Evolutionary conservation across 2,329 filamentous ascomycete genomes (phyloP).

Genomic region (Rutstroemia sydowiana): DNA sequence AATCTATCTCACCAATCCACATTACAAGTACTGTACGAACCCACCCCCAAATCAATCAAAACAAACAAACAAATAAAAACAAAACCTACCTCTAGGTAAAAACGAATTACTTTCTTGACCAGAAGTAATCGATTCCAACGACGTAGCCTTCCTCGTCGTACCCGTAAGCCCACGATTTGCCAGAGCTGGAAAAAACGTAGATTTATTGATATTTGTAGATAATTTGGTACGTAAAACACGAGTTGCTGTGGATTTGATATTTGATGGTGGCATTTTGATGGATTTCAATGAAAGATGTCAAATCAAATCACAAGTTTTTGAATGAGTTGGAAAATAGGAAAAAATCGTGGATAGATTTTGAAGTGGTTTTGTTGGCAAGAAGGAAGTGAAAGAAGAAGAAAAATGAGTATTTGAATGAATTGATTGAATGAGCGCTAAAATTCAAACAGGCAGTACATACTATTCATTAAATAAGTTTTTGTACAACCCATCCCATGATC

Average conservation of each 20-base stretch:
- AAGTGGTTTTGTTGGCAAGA: neutral
- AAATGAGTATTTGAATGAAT: neutral
- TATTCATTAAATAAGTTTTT: no score
- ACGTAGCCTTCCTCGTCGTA: slow-evolving; percentile 10
- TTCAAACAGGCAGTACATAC: no score
- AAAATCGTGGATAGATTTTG: no score
- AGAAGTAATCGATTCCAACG: neutral
- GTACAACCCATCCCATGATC: no score
- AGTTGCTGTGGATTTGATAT: neutral
- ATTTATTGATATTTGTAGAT: neutral
- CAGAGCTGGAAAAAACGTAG: neutral
- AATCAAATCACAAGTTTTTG: neutral
- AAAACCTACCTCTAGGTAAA: slow-evolving; percentile 5
- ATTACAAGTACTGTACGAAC: no score
- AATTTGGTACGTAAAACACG: slow-evolving; percentile 7
- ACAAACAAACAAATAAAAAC: no score
- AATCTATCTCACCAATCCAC: no score
- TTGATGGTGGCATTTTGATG: slow-evolving; percentile 3
- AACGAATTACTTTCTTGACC: neutral
- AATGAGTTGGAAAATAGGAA: no score
- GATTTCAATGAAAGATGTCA: neutral
- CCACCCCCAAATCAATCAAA: no score
- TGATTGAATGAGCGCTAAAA: neutral
- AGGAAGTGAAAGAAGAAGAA: neutral
- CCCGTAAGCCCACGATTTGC: slow-evolving; percentile 4